These are phyloP conservation scores for Sporothrix curviconia DNA, from an alignment of 2,329 filamentous ascomycete genomes.

Conservation along the genomic window DNA sequence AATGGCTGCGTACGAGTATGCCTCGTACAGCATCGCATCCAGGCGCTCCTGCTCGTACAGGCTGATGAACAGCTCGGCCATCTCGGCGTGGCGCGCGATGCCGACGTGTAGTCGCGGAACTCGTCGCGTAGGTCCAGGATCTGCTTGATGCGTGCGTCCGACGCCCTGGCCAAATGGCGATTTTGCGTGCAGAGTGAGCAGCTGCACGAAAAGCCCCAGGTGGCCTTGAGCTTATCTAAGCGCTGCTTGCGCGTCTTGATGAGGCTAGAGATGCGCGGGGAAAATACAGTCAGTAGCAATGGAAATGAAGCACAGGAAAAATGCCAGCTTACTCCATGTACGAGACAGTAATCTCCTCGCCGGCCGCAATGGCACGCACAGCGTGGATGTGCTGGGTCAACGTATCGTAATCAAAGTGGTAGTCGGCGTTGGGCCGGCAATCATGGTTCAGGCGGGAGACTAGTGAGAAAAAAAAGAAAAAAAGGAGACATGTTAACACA, in stretches of 20 bases:
- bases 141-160: constrained; percentile 33
- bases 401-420: constrained; percentile 34
- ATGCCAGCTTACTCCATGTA: constrained; percentile 33
- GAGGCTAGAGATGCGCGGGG: constrained; percentile 22
- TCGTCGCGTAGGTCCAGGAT: constrained; percentile 27
- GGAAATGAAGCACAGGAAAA: too few species aligned
- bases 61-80: constrained; percentile 34
- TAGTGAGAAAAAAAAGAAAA: too few species aligned
- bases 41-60: constrained; percentile 36
- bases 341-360: constrained; percentile 38
- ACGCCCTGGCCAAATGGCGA: constrained; percentile 24
- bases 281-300: neutral
- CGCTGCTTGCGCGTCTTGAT: constrained; percentile 27
- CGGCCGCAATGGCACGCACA: constrained; percentile 32
- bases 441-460: constrained; percentile 40
- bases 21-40: constrained; percentile 29
- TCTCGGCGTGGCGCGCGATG: constrained; percentile 28
- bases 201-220: constrained; percentile 37
- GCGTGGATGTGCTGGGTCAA: constrained; percentile 35
- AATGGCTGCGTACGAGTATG: constrained; percentile 33
- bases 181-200: constrained; percentile 34
- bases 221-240: constrained; percentile 24
- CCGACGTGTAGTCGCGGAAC: constrained; percentile 27
- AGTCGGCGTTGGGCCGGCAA: constrained; percentile 39
- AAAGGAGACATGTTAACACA: too few species aligned